These are phyloP conservation scores for Bidens hawaiensis DNA, from an alignment of 140 eudicot genomes.

Conservation along the genomic window DNA sequence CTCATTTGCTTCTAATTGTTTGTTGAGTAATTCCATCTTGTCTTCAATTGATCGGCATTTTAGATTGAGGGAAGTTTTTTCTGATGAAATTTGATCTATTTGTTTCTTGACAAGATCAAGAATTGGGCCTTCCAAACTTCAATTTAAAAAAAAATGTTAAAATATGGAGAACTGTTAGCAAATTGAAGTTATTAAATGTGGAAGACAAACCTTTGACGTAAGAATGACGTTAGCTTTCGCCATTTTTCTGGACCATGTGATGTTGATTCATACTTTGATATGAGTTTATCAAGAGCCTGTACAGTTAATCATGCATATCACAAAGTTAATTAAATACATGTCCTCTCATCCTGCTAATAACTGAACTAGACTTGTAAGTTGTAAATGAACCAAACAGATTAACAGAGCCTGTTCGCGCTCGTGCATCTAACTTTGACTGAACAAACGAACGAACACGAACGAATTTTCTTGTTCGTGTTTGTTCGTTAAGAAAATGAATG, in stretches of 20 bases:
- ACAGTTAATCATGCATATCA: conserved; percentile 4
- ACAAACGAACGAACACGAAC: no score
- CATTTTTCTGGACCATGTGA: conserved; percentile 96
- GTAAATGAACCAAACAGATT: no score
- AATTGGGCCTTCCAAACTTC: conserved; percentile 95
- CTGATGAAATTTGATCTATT: conserved; percentile 63
- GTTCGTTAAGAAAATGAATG: no score
- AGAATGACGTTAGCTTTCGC: conserved; percentile 59
- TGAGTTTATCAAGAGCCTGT: conserved; percentile 84
- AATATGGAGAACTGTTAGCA: background rate
- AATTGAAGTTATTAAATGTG: background rate
- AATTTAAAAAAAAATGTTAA: background rate
- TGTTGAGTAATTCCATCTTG: conserved; percentile 63
- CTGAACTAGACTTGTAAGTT: no score
- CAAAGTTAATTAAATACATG: background rate
- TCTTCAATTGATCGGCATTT: conserved; percentile 87
- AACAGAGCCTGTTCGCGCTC: no score
- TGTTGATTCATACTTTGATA: conserved; percentile 70
- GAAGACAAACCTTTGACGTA: conserved; percentile 69
- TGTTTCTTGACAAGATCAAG: conserved; percentile 81
- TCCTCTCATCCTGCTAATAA: background rate
- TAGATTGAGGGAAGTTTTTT: conserved; percentile 69
- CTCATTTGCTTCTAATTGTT: conserved; percentile 86
- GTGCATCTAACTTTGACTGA: no score
- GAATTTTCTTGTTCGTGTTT: no score